Conservation (phyloP, 352 stramenopile genomes). For the Pythium monospermum region DNA sequence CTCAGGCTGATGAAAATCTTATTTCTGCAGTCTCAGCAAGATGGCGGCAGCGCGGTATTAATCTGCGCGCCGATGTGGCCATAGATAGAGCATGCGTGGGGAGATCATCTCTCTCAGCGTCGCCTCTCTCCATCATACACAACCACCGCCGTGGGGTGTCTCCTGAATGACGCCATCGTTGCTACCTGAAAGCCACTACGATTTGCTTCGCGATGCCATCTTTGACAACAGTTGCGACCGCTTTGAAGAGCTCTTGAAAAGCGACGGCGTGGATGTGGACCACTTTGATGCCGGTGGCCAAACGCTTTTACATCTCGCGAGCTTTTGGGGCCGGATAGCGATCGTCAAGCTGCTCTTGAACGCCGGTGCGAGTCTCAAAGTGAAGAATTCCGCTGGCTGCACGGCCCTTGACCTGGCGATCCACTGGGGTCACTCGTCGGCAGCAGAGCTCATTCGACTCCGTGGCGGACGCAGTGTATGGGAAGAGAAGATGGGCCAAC, state of each 20-base stretch:
- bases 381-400: conserved; percentile 64
- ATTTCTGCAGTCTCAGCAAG: too few relatives aligned
- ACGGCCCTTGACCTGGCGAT: conserved; percentile 66
- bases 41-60: too few relatives aligned
- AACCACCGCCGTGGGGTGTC: too few relatives aligned
- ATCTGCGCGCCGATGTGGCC: too few relatives aligned
- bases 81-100: too few relatives aligned
- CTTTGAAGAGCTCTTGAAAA: conserved; percentile 36
- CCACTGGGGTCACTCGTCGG: conserved; percentile 68
- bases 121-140: too few relatives aligned
- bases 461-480: conserved; percentile 60
- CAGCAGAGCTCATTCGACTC: conserved; percentile 62
- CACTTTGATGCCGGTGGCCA: conserved; percentile 70
- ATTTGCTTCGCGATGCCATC: conserved; percentile 64
- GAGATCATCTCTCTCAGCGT: too few relatives aligned
- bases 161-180: background rate
- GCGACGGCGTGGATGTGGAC: conserved; percentile 47
- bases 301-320: conserved; percentile 66
- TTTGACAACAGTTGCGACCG: conserved; percentile 57
- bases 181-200: conserved; percentile 44
- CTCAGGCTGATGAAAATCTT: background rate
- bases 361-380: conserved; percentile 58
- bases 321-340: conserved; percentile 69
- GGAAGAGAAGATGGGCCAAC: conserved; percentile 64
- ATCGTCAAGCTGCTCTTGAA: conserved; percentile 55